A percentile compares a stretch with the other conserved stretches of the same genome.
These are phyloP conservation scores for Teunomyces pallodes DNA, from an alignment of 805 yeast species.

Conservation along the genomic window DNA sequence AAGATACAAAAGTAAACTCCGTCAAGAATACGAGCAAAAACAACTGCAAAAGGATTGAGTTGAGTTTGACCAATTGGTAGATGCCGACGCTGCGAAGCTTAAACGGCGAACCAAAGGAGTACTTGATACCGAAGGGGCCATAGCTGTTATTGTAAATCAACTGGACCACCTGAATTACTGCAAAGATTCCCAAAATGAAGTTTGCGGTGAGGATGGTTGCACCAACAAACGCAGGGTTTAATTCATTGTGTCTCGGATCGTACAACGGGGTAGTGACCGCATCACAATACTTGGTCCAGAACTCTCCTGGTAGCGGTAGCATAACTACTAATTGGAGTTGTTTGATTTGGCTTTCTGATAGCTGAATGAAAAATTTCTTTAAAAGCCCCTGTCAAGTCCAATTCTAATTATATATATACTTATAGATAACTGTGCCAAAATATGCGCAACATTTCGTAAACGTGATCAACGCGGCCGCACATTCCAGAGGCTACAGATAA, in stretches of 20 bases:
- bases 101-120: slow-evolving; percentile 20
- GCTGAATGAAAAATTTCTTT: too few relatives aligned
- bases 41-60: slow-evolving; percentile 6
- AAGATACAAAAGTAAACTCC: background rate
- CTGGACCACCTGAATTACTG: slow-evolving; percentile 3
- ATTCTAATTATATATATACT: too few relatives aligned
- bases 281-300: slow-evolving; percentile 4
- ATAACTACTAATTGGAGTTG: too few relatives aligned
- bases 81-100: slow-evolving; percentile 7
- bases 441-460: too few relatives aligned
- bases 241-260: slow-evolving; percentile 12
- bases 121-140: slow-evolving; percentile 20
- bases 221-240: slow-evolving; percentile 19
- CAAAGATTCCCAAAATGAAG: slow-evolving; percentile 1
- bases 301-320: background rate
- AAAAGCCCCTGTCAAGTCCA: too few relatives aligned
- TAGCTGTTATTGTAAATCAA: slow-evolving; percentile 12
- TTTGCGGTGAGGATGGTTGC: background rate
- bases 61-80: slow-evolving; percentile 6
- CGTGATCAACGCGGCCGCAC: background rate
- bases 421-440: too few relatives aligned
- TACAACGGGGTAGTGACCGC: slow-evolving; percentile 15
- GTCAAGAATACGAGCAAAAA: slow-evolving; percentile 1
- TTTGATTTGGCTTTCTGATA: too few relatives aligned
- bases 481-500: background rate